Conservation (phyloP, 176 grass and related monocot genomes). For the Paspalum notatum region DNA sequence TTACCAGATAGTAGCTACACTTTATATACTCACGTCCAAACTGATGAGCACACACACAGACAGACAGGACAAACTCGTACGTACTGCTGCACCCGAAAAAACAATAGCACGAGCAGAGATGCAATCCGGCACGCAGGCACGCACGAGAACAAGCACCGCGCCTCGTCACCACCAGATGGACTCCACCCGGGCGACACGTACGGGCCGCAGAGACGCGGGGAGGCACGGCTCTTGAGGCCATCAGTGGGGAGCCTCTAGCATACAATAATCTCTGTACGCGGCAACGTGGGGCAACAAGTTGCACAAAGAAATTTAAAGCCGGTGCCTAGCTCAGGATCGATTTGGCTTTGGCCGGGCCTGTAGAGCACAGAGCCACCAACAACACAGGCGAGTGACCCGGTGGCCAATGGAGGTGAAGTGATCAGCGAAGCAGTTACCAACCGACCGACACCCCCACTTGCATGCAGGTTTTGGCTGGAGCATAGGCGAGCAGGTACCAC, state of each 20-base stretch:
- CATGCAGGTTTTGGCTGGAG: neutral
- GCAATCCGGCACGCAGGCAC: neutral
- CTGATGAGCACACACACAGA: neutral
- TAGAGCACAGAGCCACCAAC: neutral
- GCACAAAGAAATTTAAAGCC: neutral
- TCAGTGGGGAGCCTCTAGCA: too few relatives aligned
- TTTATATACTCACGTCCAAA: too few relatives aligned
- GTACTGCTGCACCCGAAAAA: too few relatives aligned
- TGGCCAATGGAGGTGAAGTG: neutral
- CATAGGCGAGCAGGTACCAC: too few relatives aligned
- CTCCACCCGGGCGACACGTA: constrained; percentile 29
- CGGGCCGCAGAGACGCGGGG: neutral
- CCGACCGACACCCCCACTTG: neutral
- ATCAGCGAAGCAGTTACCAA: neutral
- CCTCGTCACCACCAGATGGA: constrained; percentile 32
- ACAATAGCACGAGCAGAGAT: too few relatives aligned
- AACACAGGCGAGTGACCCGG: neutral
- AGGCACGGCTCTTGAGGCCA: too few relatives aligned
- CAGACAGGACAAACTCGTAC: neutral
- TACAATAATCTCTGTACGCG: too few relatives aligned
- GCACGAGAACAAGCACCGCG: neutral
- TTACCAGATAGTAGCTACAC: too few relatives aligned
- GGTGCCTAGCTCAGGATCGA: too few relatives aligned
- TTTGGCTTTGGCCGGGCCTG: too few relatives aligned
- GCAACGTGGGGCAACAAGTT: constrained; percentile 19